Evolutionary conservation across 192 early-diverging fungal species (phyloP), one percentile per base, ranked within the genome.

Genomic region (Umbelopsis sp.): DNA sequence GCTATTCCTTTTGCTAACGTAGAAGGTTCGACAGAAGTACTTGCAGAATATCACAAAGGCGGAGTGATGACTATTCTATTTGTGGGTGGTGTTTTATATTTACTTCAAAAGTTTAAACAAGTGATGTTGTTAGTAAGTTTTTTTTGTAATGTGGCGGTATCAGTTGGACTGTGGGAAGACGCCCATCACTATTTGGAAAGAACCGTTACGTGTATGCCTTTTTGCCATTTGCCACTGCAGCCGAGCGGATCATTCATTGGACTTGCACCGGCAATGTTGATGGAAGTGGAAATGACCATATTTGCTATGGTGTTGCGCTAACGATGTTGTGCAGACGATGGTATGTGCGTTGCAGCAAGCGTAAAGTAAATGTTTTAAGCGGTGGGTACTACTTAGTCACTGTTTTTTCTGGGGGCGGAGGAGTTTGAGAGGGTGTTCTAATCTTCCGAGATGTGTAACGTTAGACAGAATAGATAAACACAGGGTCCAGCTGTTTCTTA

Each of bases 401-500:
- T 49, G 4, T 12, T 47, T 20, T 16, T 26, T 26, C 20, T 34
- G 31, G 29, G 31, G 31, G 14, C 0, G 31, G 14, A 1, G 29
- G n/a, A n/a, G n/a, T n/a, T n/a, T 9, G 25, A 32, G 26, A 31
- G 29, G 26, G 26, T n/a, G 7, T 17, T 26, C 26, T 34, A 62
- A 62, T 62, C 56, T 62, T 29, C 56, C 56, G 56, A 53, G 52
- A 20, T 62, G 56, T 62, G 56, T 31, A 34, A 62, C 56, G 56
- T 62, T 17, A 62, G 24, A 62, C 56, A 34, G 16, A 34, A 49
- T 3, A 32, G 56, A 62, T 31, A 62, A 62, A 62, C 5, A 62
- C 56, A 62, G 56, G 56, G 56, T 62, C 56, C 56, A 62, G 56
- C 16, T 31, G 56, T 12, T 14, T 5, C 34, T 32, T 12, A 11